A percentile compares a stretch with the other conserved stretches of the same genome.
Conservation (phyloP, 768 basidiomycete genomes). For the Suillus spraguei region DNA sequence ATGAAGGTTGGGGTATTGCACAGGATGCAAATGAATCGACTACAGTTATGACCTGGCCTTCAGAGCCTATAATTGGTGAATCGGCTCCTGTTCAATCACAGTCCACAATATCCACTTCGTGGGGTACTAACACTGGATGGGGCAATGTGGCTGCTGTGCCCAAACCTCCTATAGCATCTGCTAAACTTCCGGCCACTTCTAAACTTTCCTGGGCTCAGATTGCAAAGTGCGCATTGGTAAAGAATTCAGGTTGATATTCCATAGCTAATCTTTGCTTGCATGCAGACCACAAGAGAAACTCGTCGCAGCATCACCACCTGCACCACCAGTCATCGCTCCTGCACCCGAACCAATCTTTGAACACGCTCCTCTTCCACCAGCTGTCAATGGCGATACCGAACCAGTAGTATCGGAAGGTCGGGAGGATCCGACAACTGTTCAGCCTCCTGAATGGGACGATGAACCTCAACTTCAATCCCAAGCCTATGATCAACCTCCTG, state of each 20-base stretch:
- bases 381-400: constrained; percentile 37
- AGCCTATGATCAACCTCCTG: constrained; percentile 17
- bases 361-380: constrained; percentile 30
- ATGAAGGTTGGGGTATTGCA: constrained; percentile 14
- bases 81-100: constrained; percentile 11
- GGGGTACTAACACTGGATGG: constrained; percentile 41
- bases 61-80: constrained; percentile 21
- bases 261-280: constrained; percentile 10
- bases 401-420: constrained; percentile 46
- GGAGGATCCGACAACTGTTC: constrained; percentile 76
- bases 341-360: constrained; percentile 24
- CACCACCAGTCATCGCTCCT: constrained; percentile 24
- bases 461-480: constrained; percentile 48
- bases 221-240: constrained; percentile 55
- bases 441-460: constrained; percentile 73
- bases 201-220: constrained; percentile 89
- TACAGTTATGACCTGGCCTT: constrained; percentile 15
- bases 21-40: constrained; percentile 20
- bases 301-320: constrained; percentile 41
- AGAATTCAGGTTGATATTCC: constrained; percentile 6
- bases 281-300: constrained; percentile 69
- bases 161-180: constrained; percentile 28
- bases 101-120: constrained; percentile 35
- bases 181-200: constrained; percentile 67
- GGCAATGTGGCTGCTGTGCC: constrained; percentile 25